Evolutionary conservation across 202 grass and related monocot species (phyloP).

Genomic region (Tripidium arundinaceum): DNA sequence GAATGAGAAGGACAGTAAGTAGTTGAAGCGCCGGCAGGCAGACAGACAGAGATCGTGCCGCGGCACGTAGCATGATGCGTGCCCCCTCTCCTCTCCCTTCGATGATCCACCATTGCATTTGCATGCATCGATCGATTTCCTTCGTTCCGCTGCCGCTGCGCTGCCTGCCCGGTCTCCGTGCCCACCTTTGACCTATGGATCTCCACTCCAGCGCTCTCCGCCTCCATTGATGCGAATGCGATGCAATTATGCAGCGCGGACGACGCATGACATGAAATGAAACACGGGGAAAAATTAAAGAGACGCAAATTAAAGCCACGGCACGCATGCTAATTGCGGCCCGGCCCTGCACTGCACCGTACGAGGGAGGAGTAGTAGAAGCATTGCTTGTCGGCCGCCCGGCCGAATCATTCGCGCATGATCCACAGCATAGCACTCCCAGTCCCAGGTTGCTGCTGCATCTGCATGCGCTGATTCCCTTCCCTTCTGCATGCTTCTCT

Average conservation of each 20-base stretch:
- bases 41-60: slow-evolving; percentile 26
- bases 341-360: not conserved
- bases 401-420: slow-evolving; percentile 19
- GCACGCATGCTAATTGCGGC: slow-evolving; percentile 26
- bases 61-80: slow-evolving; percentile 26
- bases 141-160: too few relatives aligned
- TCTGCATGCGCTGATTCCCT: not conserved
- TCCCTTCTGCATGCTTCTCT: too few relatives aligned
- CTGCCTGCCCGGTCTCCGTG: too few relatives aligned
- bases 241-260: not conserved
- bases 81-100: not conserved
- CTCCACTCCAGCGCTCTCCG: too few relatives aligned
- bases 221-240: not conserved
- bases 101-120: not conserved
- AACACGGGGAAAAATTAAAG: not conserved
- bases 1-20: not conserved
- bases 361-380: not conserved
- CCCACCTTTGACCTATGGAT: slow-evolving; percentile 20
- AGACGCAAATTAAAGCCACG: not conserved
- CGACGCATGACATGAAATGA: not conserved
- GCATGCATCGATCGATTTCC: not conserved
- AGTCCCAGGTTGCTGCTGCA: not conserved
- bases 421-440: not conserved
- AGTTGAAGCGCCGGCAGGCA: not conserved
- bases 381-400: not conserved